Evolutionary conservation across 176 grass and related monocot genomes (phyloP), one percentile per base, ranked within the genome.

Genomic region (Zizania latifolia): DNA sequence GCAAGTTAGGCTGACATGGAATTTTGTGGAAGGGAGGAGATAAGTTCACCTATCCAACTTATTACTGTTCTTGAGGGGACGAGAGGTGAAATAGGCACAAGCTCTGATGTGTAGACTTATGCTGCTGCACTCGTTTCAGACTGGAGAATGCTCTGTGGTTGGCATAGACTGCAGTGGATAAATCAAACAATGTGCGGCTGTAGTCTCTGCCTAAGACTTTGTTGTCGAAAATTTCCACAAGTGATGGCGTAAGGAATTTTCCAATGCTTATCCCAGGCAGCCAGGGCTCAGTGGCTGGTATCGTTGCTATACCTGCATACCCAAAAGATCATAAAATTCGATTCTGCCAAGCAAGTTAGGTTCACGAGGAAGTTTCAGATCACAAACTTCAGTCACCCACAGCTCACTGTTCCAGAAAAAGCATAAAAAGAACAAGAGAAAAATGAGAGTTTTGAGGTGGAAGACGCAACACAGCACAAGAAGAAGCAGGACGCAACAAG

Each of bases 261-360:
- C n/a, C 16, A 22, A 39, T 17, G 26, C 43, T 43, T 23, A 1
- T 24, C 11, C 24, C 12, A 6, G 11, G 10, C 33, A 38, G n/a
- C n/a, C n/a, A n/a, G n/a, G n/a, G n/a, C 33, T 63, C 22, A 5
- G 58, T 7, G 3, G 71, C 15, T 21, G 4, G 62, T 10, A 38
- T 53, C 10, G 6, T n/a, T 0, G 23, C 54, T 81, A 44, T n/a
- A n/a, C n/a, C 69, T 62, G 19, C 48, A 62, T 68, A 62, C 40
- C n/a, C n/a, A 81, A 28, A 16, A 36, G 30, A 38, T 13, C 5
- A 10, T 26, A 32, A 72, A n/a, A n/a, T 63, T 14, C 16, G 68
- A 39, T 37, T 28, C 33, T 32, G 1, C 9, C 11, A 69, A 29
- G 53, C 14, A 63, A 77, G 56, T 84, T 70, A 77, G 73, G 81